Base-by-base conservation (phyloP, 2,329 filamentous ascomycete genomes). In the Ophiostoma ulmi region DNA sequence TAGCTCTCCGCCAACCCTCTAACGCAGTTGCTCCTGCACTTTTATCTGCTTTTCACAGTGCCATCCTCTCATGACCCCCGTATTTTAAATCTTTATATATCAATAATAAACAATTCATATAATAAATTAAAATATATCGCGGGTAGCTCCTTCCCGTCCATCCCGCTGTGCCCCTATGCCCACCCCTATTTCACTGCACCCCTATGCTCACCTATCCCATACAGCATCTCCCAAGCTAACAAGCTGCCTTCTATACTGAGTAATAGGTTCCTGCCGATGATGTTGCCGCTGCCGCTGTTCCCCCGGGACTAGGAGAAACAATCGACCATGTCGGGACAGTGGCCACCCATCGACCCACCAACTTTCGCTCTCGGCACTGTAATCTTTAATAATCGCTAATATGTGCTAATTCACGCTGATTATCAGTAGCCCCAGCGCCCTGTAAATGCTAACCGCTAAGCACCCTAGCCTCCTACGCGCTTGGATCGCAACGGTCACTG, bases 401-500 rank as follows among this genome's bases (percentile, higher is more conserved):
- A 26, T 26, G 26, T 26, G 26, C 26, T n/a, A n/a, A n/a, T 36
- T n/a, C 14, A n/a, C 20, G 17, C 39, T 63, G 26, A 52, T 38
- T n/a, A 58, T 55, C 20, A 55, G 20, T 20, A 55, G n/a, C 10
- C 17, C 52, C 52, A 58, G 17, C 7, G n/a, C n/a, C 10, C 52
- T 58, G 44, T 48, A 44, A 13, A 48, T 22, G 38, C 26, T 64
- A 48, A 20, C n/a, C 17, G 7, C 44, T 48, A 20, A 48, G 44
- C 44, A 20, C 55, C 44, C 61, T 69, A 31, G 52, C 68, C 41
- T 44, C 36, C 58, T 44, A 69, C 58, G 36, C 55, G 65, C 64
- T 48, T 38, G 63, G 31, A 67, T 67, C 48, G 31, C 71, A 69
- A 44, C 55, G 39, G 52, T 52, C 41, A 20, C 35, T 69, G 35